Conservation (phyloP, 2,329 filamentous ascomycete species). For the Aspergillus quadrilineatus region DNA sequence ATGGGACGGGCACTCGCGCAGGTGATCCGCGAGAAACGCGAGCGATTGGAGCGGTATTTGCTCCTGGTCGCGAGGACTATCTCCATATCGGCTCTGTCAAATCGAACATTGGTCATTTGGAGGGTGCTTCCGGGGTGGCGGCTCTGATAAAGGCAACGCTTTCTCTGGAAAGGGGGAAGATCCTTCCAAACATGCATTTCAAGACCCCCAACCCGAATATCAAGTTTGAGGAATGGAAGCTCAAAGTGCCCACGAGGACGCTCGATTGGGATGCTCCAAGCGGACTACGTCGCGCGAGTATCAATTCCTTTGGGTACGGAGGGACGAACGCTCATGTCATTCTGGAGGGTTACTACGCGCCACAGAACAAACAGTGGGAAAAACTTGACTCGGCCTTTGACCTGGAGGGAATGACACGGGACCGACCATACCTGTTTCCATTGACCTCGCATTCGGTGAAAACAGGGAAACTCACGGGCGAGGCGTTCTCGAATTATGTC, state of each 20-base stretch:
- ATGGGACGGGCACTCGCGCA: too few relatives aligned
- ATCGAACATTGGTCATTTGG: conserved; percentile 34
- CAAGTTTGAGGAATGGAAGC: neutral
- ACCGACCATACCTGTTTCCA: too few relatives aligned
- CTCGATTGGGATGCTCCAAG: neutral
- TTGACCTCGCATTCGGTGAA: too few relatives aligned
- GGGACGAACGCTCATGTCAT: conserved; percentile 23
- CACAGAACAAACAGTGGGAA: too few relatives aligned
- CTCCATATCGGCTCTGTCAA: neutral
- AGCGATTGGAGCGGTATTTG: too few relatives aligned
- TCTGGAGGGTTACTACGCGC: too few relatives aligned
- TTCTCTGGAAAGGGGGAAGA: conserved; percentile 38
- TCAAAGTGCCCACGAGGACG: neutral
- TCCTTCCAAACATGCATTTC: conserved; percentile 19
- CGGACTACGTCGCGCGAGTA: conserved; percentile 8
- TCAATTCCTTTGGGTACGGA: conserved; percentile 28
- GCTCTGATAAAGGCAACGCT: conserved; percentile 47
- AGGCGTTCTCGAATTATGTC: too few relatives aligned
- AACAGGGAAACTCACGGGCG: too few relatives aligned
- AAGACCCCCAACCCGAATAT: conserved; percentile 33
- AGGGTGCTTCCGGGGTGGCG: conserved; percentile 46
- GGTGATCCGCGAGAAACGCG: too few relatives aligned
- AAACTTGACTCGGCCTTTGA: too few relatives aligned
- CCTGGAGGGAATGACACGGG: too few relatives aligned
- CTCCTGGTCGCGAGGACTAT: too few relatives aligned